Conservation (phyloP, 345 rosid genomes). For the Gossypium bickii region DNA sequence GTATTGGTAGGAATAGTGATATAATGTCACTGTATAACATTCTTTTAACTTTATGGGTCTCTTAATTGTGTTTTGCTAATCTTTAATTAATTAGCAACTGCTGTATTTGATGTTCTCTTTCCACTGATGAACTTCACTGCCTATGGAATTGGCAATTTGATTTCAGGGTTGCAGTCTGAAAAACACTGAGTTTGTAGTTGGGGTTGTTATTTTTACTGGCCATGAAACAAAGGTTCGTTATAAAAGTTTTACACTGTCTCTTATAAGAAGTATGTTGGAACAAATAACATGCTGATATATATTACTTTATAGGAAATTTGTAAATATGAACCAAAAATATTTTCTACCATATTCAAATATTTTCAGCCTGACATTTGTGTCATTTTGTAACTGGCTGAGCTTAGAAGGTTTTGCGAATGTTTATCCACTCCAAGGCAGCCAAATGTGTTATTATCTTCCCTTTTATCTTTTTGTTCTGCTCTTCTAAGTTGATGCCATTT, state of each 20-base stretch:
- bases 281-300: background rate
- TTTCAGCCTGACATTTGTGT: background rate
- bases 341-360: background rate
- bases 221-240: constrained; percentile 90
- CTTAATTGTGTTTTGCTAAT: background rate
- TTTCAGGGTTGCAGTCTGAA: constrained; percentile 98
- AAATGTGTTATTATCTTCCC: constrained; percentile 1
- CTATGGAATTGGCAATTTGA: constrained; percentile 9
- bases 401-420: constrained; percentile 12
- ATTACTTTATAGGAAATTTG: background rate
- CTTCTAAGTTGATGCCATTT: constrained; percentile 15
- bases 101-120: background rate
- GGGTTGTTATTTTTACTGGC: constrained; percentile 89
- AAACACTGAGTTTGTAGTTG: constrained; percentile 88
- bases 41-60: background rate
- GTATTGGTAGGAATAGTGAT: background rate
- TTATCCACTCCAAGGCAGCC: background rate
- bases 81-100: background rate
- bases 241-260: background rate
- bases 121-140: constrained; percentile 11
- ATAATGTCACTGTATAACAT: background rate
- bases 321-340: background rate
- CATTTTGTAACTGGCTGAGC: background rate
- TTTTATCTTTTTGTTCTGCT: background rate
- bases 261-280: background rate